Conservation (phyloP, 2,329 filamentous ascomycete species). For the Talaromyces sp. region DNA sequence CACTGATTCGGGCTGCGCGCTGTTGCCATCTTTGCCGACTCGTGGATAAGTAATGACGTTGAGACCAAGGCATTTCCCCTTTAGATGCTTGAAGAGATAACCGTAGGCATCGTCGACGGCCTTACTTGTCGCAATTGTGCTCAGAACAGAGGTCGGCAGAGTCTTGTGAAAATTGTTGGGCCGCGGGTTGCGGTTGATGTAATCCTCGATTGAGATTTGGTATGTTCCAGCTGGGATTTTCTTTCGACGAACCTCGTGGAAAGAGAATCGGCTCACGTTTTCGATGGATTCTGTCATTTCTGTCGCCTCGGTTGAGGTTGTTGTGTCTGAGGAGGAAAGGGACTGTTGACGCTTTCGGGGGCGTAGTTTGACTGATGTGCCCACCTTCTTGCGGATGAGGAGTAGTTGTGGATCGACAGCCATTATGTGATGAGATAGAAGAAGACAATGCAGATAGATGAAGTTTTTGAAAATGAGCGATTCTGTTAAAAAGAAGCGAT, state of each 20-base stretch:
- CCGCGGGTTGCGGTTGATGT: neutral
- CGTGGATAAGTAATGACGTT: neutral
- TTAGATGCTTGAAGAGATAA: neutral
- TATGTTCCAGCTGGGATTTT: neutral
- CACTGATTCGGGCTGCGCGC: neutral
- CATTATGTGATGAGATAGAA: neutral
- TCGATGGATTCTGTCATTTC: neutral
- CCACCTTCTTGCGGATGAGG: neutral
- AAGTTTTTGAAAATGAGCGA: neutral
- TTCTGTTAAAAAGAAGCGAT: neutral
- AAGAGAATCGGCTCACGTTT: neutral
- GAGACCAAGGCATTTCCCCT: slow-evolving; percentile 1
- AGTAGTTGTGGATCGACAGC: neutral
- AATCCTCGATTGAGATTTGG: neutral
- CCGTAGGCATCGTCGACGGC: neutral
- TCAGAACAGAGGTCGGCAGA: neutral
- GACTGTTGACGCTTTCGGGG: neutral
- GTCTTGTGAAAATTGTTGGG: neutral
- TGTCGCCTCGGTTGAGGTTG: neutral
- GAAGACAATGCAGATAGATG: neutral
- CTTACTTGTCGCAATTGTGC: neutral
- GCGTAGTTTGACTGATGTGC: neutral
- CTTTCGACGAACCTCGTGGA: neutral
- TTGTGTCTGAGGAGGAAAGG: neutral
- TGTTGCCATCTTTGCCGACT: neutral